Conservation (phyloP, 805 yeast genomes). For the Barnettozyma pratensis region DNA sequence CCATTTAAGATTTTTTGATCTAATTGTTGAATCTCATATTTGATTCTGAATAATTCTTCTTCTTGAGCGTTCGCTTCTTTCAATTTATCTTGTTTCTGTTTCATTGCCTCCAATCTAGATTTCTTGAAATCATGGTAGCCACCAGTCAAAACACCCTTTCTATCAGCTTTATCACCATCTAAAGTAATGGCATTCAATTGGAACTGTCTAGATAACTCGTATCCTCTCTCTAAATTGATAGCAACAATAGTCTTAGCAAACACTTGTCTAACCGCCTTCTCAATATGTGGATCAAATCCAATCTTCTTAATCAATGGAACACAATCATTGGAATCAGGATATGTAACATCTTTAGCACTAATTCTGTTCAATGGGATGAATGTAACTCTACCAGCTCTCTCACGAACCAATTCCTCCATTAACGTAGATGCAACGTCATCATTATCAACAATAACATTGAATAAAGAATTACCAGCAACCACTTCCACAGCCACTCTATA, state of each 20-base stretch:
- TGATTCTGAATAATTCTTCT: conserved; percentile 34
- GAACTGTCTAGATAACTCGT: conserved; percentile 55
- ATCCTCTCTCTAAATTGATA: conserved; percentile 60
- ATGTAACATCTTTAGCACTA: conserved; percentile 33
- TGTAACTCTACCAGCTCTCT: conserved; percentile 78
- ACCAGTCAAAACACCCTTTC: conserved; percentile 80
- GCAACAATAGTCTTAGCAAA: conserved; percentile 82
- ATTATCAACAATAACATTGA: conserved; percentile 84
- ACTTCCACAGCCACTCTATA: conserved; percentile 85
- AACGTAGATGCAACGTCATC: conserved; percentile 77
- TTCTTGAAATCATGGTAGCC: conserved; percentile 71
- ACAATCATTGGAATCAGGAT: conserved; percentile 58
- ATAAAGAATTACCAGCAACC: conserved; percentile 80
- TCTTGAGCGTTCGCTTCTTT: conserved; percentile 39
- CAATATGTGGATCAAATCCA: conserved; percentile 51
- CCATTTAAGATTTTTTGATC: conserved; percentile 49
- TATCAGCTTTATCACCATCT: conserved; percentile 88
- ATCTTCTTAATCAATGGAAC: conserved; percentile 78
- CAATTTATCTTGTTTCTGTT: conserved; percentile 47
- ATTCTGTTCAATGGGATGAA: conserved; percentile 85
- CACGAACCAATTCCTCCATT: conserved; percentile 69
- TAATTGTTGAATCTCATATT: conserved; percentile 32
- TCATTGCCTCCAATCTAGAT: conserved; percentile 69
- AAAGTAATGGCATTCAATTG: conserved; percentile 76
- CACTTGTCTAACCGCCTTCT: conserved; percentile 68